phyloP scores from a whole-genome alignment of 257 asterid genomes.

The Echites panduratus region DNA sequence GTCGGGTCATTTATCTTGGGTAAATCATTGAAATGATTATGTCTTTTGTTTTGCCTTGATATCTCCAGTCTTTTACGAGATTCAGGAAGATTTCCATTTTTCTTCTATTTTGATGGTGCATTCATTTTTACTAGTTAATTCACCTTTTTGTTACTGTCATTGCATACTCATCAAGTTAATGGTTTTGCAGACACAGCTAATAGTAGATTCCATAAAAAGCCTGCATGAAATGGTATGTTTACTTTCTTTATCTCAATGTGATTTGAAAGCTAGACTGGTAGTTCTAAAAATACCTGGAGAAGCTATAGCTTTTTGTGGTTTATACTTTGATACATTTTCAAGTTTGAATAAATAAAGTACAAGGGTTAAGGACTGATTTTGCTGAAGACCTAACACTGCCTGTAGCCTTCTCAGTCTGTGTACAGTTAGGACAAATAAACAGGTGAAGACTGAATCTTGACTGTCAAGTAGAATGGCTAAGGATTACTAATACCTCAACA shows the following conservation, averaged over 20 bases:
- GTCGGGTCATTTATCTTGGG: not conserved
- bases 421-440: no score
- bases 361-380: no score
- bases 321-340: not conserved
- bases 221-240: constrained; percentile 45
- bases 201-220: constrained; percentile 34
- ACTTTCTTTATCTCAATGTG: not conserved
- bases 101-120: not conserved
- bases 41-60: not conserved
- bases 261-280: not conserved
- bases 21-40: not conserved
- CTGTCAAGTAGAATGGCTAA: no score
- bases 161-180: not conserved
- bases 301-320: not conserved
- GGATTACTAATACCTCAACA: no score
- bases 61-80: not conserved
- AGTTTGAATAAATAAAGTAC: not conserved
- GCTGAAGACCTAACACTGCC: no score
- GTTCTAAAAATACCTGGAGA: not conserved
- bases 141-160: not conserved
- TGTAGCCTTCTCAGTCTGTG: no score
- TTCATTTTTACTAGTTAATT: not conserved
- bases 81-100: not conserved
- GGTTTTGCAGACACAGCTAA: constrained; percentile 37
- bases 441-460: no score